Conservation (phyloP, 148 eudicot genomes). For the Selenicereus undatus region DNA sequence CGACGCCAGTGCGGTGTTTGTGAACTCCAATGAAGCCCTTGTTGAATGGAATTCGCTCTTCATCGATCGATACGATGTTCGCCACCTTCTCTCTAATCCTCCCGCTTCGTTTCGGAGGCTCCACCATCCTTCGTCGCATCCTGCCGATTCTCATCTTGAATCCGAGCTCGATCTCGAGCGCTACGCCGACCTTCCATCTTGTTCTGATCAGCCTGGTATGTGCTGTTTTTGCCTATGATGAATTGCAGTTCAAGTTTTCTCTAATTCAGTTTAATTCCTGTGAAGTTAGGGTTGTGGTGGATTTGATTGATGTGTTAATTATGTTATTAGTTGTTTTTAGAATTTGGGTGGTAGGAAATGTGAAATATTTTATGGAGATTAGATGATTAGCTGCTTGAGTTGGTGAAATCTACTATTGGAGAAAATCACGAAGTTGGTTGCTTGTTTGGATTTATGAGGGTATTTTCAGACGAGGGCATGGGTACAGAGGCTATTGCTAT, state of each 20-base stretch:
- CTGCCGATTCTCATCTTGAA: slow-evolving; percentile 36
- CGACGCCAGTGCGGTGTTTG: slow-evolving; percentile 64
- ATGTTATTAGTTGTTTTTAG: background rate
- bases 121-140: slow-evolving; percentile 23
- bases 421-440: background rate
- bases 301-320: background rate
- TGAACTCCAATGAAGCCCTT: slow-evolving; percentile 80
- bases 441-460: background rate
- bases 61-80: slow-evolving; percentile 97
- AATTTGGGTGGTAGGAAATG: background rate
- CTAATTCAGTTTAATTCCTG: background rate
- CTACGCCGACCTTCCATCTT: slow-evolving; percentile 55
- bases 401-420: background rate
- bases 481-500: too few species aligned
- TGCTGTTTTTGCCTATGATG: background rate
- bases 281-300: background rate
- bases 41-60: slow-evolving; percentile 91
- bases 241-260: background rate
- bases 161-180: slow-evolving; percentile 67
- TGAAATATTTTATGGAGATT: background rate
- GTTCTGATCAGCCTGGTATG: slow-evolving; percentile 47
- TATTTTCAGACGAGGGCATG: background rate
- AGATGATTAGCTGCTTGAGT: background rate
- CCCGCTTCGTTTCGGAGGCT: slow-evolving; percentile 58
- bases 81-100: slow-evolving; percentile 74